These are phyloP conservation scores for Manihot esculenta DNA, from an alignment of 441 rosid genomes.

Conservation along the genomic window DNA sequence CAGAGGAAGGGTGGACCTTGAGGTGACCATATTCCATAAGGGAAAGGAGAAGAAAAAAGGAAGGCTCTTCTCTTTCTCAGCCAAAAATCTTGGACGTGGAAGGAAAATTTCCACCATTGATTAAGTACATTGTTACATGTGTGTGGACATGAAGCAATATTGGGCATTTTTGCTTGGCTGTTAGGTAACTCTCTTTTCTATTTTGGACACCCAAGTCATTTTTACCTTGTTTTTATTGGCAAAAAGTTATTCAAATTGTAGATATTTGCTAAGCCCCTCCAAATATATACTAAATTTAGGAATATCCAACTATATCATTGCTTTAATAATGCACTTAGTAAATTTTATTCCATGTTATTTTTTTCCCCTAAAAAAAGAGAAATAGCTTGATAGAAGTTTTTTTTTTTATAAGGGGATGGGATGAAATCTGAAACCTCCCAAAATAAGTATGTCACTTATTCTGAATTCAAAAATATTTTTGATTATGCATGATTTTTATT, in stretches of 20 bases:
- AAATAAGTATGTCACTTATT: no score
- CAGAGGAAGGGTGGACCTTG: conserved; percentile 19
- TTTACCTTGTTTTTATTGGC: not conserved
- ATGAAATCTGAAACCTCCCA: no score
- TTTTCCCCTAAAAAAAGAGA: no score
- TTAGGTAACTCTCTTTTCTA: not conserved
- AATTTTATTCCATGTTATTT: no score
- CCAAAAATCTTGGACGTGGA: conserved; percentile 18
- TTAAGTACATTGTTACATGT: conserved; percentile 30
- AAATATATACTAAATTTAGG: not conserved
- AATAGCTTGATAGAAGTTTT: no score
- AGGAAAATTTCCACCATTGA: conserved; percentile 18
- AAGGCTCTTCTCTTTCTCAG: conserved; percentile 20
- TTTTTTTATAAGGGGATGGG: no score
- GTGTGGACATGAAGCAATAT: conserved; percentile 27
- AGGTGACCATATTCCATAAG: conserved; percentile 28
- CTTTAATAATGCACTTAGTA: not conserved
- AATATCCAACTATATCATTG: not conserved
- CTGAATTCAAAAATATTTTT: no score
- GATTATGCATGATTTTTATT: no score
- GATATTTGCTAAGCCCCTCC: not conserved
- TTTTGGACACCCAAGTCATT: not conserved
- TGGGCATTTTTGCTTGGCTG: not conserved
- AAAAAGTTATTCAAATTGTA: not conserved
- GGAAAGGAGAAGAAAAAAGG: conserved; percentile 18